phyloP scores from a whole-genome alignment of 1,284 basidiomycete species.

The Moniliella sp. region DNA sequence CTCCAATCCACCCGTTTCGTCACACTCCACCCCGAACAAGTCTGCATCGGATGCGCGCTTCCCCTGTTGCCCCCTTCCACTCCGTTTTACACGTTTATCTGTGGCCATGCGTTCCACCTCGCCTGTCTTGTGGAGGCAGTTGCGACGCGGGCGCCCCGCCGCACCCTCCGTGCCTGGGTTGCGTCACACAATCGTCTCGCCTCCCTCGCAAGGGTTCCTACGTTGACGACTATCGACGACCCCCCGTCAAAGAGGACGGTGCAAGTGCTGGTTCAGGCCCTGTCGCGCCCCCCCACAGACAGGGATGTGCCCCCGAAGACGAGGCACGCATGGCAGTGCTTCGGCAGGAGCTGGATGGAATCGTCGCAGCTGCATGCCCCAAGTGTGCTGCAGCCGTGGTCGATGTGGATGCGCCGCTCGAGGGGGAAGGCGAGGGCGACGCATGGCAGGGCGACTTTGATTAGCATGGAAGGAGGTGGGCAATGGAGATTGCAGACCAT shows the following conservation, averaged over 20 bases:
- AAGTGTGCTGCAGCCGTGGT: no score
- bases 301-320: conserved; percentile 11
- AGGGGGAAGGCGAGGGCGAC: no score
- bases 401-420: no score
- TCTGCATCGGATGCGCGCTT: conserved; percentile 58
- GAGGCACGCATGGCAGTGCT: conserved; percentile 17
- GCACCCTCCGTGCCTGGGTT: conserved; percentile 19
- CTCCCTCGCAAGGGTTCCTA: conserved; percentile 1
- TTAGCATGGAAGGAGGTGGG: no score
- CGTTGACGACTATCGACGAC: not conserved
- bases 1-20: conserved; percentile 70
- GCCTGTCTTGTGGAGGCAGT: conserved; percentile 15
- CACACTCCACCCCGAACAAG: conserved; percentile 66
- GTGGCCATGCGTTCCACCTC: conserved; percentile 54
- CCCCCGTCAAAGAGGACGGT: not conserved
- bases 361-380: no score
- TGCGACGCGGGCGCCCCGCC: conserved; percentile 18
- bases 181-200: conserved; percentile 17
- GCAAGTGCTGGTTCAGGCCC: not conserved
- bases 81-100: conserved; percentile 95
- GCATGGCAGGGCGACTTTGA: no score
- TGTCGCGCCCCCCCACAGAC: no score
- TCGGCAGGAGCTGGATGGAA: conserved; percentile 20
- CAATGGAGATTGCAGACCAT: no score
- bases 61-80: conserved; percentile 49